phyloP scores from a whole-genome alignment of 352 stramenopile genomes.

The Pythium phragmitis region DNA sequence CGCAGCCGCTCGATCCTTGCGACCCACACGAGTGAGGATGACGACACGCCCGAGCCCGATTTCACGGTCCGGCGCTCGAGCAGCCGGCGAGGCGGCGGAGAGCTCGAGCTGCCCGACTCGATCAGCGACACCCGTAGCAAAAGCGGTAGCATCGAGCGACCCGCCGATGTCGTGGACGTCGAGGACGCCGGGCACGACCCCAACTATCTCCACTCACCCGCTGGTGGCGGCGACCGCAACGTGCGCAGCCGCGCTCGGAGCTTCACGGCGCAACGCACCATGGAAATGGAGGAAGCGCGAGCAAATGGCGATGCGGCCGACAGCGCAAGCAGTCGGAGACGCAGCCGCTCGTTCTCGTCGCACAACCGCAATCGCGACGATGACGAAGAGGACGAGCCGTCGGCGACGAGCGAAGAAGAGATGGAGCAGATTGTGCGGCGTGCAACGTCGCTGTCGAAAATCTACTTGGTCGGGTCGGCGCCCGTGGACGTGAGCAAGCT shows the following conservation, averaged over 20 bases:
- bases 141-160: slow-evolving; percentile 28
- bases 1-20: slow-evolving; percentile 81
- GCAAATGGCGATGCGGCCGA: slow-evolving; percentile 2
- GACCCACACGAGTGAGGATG: slow-evolving; percentile 34
- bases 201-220: slow-evolving; percentile 31
- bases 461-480: slow-evolving; percentile 79
- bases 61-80: neutral
- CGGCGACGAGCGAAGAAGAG: slow-evolving; percentile 32
- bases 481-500: slow-evolving; percentile 81
- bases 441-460: slow-evolving; percentile 76
- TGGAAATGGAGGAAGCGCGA: slow-evolving; percentile 32
- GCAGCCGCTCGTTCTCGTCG: slow-evolving; percentile 73
- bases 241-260: slow-evolving; percentile 38
- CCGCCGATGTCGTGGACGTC: slow-evolving; percentile 33
- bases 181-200: slow-evolving; percentile 38
- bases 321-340: slow-evolving; percentile 32
- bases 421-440: slow-evolving; percentile 58
- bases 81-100: slow-evolving; percentile 19
- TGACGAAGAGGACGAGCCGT: slow-evolving; percentile 12
- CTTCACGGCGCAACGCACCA: slow-evolving; percentile 45
- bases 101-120: slow-evolving; percentile 10
- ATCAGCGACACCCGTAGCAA: slow-evolving; percentile 10
- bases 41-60: slow-evolving; percentile 15
- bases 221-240: slow-evolving; percentile 18
- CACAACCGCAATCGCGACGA: slow-evolving; percentile 21